phyloP scores from a whole-genome alignment of 345 rosid species.

The Lepidium didymum region DNA sequence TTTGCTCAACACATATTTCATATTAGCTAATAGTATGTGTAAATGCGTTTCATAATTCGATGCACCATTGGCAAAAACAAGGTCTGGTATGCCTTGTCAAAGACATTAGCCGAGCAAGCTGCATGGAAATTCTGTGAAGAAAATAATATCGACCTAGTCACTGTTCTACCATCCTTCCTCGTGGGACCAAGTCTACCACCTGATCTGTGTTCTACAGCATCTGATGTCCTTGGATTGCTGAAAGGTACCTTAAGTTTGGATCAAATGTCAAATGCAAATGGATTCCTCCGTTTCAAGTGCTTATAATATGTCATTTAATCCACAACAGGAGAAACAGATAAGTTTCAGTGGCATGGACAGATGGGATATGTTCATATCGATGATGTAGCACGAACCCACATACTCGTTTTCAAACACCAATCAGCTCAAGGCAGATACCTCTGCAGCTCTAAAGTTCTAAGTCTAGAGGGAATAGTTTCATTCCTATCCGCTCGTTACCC shows the following conservation, averaged over 20 bases:
- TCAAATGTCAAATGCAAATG: not conserved
- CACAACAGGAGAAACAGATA: conserved; percentile 47
- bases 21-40: conserved; percentile 18
- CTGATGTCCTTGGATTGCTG: conserved; percentile 74
- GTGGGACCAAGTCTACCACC: conserved; percentile 81
- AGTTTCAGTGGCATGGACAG: conserved; percentile 74
- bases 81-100: conserved; percentile 73
- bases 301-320: not conserved
- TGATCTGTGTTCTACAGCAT: conserved; percentile 63
- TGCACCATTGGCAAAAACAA: conserved; percentile 1
- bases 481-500: conserved; percentile 57
- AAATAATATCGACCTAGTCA: conserved; percentile 54
- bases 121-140: conserved; percentile 79
- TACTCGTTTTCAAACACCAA: conserved; percentile 54
- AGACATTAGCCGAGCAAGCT: conserved; percentile 77
- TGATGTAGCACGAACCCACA: conserved; percentile 71
- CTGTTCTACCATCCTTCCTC: conserved; percentile 66
- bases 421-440: conserved; percentile 56
- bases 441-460: conserved; percentile 54
- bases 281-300: not conserved
- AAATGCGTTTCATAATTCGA: not conserved
- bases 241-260: conserved; percentile 37
- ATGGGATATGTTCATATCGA: conserved; percentile 94
- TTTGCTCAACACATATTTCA: not conserved
- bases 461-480: conserved; percentile 44